These are phyloP conservation scores for Earliella scabrosa DNA, from an alignment of 1,284 basidiomycete species.

Conservation along the genomic window DNA sequence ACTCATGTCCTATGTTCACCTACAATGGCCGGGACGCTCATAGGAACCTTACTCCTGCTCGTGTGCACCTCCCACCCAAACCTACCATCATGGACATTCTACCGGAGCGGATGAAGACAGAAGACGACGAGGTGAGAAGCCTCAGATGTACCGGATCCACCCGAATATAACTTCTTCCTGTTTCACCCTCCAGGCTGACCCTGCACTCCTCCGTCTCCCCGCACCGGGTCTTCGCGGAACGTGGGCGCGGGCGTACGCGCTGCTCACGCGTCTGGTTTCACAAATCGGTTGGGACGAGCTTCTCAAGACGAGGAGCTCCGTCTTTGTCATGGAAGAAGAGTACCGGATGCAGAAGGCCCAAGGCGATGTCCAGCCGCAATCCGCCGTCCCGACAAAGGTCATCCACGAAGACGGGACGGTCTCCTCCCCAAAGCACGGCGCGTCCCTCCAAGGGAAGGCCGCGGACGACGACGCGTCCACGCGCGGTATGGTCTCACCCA, in stretches of 20 bases:
- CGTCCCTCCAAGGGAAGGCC: conserved; percentile 16
- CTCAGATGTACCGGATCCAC: background rate
- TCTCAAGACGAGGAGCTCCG: conserved; percentile 88
- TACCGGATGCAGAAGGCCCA: conserved; percentile 89
- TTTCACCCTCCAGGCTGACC: conserved; percentile 69
- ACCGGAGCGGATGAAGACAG: conserved; percentile 70
- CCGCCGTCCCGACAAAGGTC: conserved; percentile 21
- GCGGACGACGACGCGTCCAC: conserved; percentile 75
- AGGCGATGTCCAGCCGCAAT: conserved; percentile 49
- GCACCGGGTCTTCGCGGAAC: conserved; percentile 95
- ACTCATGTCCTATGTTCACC: conserved; percentile 99
- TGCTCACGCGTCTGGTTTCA: conserved; percentile 88
- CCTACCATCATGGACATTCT: conserved; percentile 84
- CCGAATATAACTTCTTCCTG: background rate
- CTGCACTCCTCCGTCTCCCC: conserved; percentile 90
- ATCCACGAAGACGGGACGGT: conserved; percentile 24
- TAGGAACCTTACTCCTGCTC: conserved; percentile 81
- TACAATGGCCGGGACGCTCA: conserved; percentile 97
- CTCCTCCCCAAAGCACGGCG: conserved; percentile 21
- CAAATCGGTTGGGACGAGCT: conserved; percentile 99
- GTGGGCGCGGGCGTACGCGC: conserved; percentile 92
- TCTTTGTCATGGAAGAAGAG: conserved; percentile 99
- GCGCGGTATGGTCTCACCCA: conserved; percentile 50
- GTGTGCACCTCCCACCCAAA: conserved; percentile 88
- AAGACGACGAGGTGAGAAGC: conserved; percentile 79